Evolutionary conservation across 805 yeast genomes (phyloP), one percentile per base, ranked within the genome.

Genomic region (Myxozyma vanderwaltii): DNA sequence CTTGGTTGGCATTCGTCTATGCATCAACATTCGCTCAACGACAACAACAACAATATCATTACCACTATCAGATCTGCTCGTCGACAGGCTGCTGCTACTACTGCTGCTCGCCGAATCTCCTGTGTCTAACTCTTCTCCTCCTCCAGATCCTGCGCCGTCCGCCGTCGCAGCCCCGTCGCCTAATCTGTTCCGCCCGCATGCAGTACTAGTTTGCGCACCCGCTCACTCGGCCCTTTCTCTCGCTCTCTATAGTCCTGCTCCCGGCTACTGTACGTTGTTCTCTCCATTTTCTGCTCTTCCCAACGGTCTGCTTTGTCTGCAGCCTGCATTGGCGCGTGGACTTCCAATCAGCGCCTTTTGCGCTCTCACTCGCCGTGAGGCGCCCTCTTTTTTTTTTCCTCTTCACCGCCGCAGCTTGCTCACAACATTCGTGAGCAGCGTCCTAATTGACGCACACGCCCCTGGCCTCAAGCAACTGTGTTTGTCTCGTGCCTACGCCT

Each of bases 321-420:
- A 29, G 6, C 33, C 10, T 29, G 33, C 33, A 10, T 10, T 29
- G 33, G 33, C 33, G 36, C 36, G 8, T 10, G 36, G 13, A 33
- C 36, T 8, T 33, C 36, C 12, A 13, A 33, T 13, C 12, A 8
- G 36, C 36, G 36, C n/a, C n/a, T n/a, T n/a, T n/a, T n/a, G n/a
- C n/a, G n/a, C 21, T 17, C n/a, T 38, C 21, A 15, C 21, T 24
- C 23, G 38, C 35, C 19, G 49, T 29, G 38, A 41, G 38, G 19
- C 38, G 49, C 23, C 31, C 7, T 7, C 10, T 48, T 48, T 48
- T 48, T 48, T 48, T 38, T 21, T 8, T 2, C 38, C 51, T 19
- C n/a, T n/a, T n/a, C n/a, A n/a, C 36, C 43, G 27, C 29, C 52
- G 52, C 52, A 33, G 52, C 52, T 21, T 33, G 31, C 52, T 48